Evolutionary conservation across 768 basidiomycete genomes (phyloP), one percentile per base, ranked within the genome.

Genomic region (Serendipita indica): DNA sequence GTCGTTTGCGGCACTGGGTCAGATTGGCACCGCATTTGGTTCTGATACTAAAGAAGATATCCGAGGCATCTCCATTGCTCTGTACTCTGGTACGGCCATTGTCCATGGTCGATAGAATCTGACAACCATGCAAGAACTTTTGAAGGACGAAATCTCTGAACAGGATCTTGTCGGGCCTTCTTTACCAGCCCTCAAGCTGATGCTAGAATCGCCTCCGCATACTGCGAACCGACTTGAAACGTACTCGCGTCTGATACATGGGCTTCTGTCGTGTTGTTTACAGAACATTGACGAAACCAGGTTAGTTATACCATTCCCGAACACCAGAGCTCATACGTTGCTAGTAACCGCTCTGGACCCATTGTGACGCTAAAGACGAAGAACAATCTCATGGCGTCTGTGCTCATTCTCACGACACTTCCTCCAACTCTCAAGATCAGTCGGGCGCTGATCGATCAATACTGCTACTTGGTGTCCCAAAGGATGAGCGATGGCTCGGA

Each of bases 231-330:
- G 73, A 20, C 62, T 72, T 16, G 73, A 74, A 45, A 75, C 70
- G 14, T 70, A 70, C 37, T 77, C 79, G 20, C 73, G 76, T 59
- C 67, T 85, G 14, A 70, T 88, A 0, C 86, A 94, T 66, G 87
- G 88, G 18, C 69, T 96, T 18, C 71, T 97, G n/a, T 93, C 89
- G 0, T 77, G 84, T 0, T 91, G 89, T 65, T 71, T 97, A 33
- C 72, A 83, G 49, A 87, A 94, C 66, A 76, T 97, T 22, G 93
- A 97, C 65, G 87, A 84, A 61, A 91, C 96, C 85, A 79, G 91
- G 91, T 91, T 56, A 61, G 82, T 70, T 14, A n/a, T 30, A 43
- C 54, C 27, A 60, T 32, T 35, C 7, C 20, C 63, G 5, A 20
- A 13, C 34, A 13, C 2, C 59, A 34, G 16, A 32, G n/a, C 39